Base-by-base conservation (phyloP, 305 asterid species). In the Caryopteris hybrid region DNA sequence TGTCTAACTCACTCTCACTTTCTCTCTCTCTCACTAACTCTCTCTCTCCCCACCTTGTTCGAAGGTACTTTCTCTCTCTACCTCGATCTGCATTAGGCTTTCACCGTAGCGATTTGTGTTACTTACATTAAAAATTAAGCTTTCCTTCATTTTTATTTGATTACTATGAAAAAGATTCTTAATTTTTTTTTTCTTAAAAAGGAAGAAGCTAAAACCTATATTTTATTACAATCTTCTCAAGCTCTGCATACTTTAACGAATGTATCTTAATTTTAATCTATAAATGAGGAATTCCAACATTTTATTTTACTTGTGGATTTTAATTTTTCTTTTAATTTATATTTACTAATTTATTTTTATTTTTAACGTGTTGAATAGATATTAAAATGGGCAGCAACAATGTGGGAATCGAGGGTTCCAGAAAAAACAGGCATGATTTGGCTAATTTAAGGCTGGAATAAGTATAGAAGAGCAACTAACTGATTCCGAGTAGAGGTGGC, bases 381-480 rank as follows among this genome's bases (percentile, higher is more conserved):
- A 55, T n/a, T n/a, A n/a, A n/a, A n/a, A n/a, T n/a, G n/a, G n/a
- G n/a, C n/a, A n/a, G n/a, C n/a, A n/a, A n/a, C 61, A 88, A 85
- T 61, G 74, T 79, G 3, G 88, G 80, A 57, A 86, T 84, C 87
- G 92, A 80, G 76, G 90, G 71, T 66, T 70, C 72, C 0, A 80
- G 58, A 65, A 76, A 76, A 67, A 71, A 33, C 38, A 39, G 69
- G 42, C 69, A 61, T 23, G 76, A 66, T 70, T 66, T 47, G 8
- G 74, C 46, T 11, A n/a, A n/a, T n/a, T n/a, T n/a, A n/a, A n/a
- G 71, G 74, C 62, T 51, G 47, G 45, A 51, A 31, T 17, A 42
- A 53, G 69, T 52, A 48, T 12, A 18, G 46, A 42, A 68, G 73
- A 45, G 17, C 33, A 68, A 50, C 61, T 56, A 68, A 70, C 54